phyloP scores from a whole-genome alignment of 73 alveolate species.

The Loxodes magnus region DNA sequence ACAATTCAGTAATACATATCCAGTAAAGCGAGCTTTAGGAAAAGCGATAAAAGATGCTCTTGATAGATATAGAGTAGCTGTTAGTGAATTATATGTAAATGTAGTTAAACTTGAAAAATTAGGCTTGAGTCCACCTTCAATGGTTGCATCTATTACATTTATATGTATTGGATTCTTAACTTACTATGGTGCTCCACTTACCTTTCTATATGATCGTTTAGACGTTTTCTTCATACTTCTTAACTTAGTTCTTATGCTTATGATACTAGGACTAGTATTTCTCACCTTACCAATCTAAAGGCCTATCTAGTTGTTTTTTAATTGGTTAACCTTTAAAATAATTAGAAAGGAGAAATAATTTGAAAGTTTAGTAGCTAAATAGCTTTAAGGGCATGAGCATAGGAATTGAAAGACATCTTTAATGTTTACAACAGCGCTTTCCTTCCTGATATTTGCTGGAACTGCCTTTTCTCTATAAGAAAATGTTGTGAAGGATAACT shows the following conservation, averaged over 20 bases:
- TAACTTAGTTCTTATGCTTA: slow-evolving; percentile 61
- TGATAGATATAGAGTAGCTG: slow-evolving; percentile 72
- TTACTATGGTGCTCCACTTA: slow-evolving; percentile 85
- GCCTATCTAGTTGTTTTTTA: slow-evolving; percentile 34
- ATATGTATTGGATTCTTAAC: slow-evolving; percentile 74
- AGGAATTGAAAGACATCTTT: slow-evolving; percentile 85
- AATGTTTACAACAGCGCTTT: slow-evolving; percentile 79
- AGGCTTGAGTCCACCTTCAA: slow-evolving; percentile 71
- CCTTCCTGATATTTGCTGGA: slow-evolving; percentile 85
- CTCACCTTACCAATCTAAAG: slow-evolving; percentile 54
- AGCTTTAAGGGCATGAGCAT: slow-evolving; percentile 77
- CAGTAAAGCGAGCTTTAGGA: slow-evolving; percentile 78
- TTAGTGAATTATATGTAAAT: slow-evolving; percentile 63
- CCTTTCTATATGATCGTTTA: slow-evolving; percentile 55
- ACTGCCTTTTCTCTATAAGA: slow-evolving; percentile 66
- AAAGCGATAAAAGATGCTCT: slow-evolving; percentile 75
- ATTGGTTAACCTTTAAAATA: slow-evolving; percentile 29
- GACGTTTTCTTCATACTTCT: slow-evolving; percentile 70
- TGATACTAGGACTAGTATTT: slow-evolving; percentile 83
- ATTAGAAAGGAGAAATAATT: slow-evolving; percentile 60
- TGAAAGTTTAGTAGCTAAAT: slow-evolving; percentile 55
- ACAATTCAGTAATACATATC: slow-evolving; percentile 53
- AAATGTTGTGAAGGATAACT: slow-evolving; percentile 31
- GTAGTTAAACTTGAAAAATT: slow-evolving; percentile 74
- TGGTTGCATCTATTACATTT: slow-evolving; percentile 51